Evolutionary conservation across 805 yeast species (phyloP).

Genomic region (Candida jianshihensis): DNA sequence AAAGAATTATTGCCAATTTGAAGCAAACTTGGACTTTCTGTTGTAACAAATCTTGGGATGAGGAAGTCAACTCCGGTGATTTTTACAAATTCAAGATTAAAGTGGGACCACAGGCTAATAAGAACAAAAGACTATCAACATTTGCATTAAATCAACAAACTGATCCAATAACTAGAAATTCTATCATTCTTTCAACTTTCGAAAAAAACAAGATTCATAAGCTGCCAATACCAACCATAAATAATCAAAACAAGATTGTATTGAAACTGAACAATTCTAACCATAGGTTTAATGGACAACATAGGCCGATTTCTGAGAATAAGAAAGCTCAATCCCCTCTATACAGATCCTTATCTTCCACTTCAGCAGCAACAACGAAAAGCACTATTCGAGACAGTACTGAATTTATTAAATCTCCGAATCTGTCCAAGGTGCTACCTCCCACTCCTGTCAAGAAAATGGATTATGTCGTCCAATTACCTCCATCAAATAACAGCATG

Average conservation of each 20-base stretch:
- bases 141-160: conserved; percentile 30
- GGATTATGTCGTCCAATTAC: conserved; percentile 33
- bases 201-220: conserved; percentile 16
- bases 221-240: conserved; percentile 11
- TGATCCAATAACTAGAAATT: conserved; percentile 35
- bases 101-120: conserved; percentile 21
- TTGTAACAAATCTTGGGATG: conserved; percentile 23
- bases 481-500: conserved; percentile 17
- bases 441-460: conserved; percentile 64
- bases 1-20: conserved; percentile 35
- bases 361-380: conserved; percentile 8
- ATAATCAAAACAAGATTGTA: conserved; percentile 12
- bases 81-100: conserved; percentile 16
- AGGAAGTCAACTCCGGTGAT: conserved; percentile 23
- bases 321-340: conserved; percentile 4
- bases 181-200: conserved; percentile 29
- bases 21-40: conserved; percentile 43
- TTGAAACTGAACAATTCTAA: conserved; percentile 22
- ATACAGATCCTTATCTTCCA: conserved; percentile 17
- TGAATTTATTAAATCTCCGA: conserved; percentile 41
- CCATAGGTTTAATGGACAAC: conserved; percentile 10
- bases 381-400: conserved; percentile 20
- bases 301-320: conserved; percentile 1
- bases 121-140: conserved; percentile 28
- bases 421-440: conserved; percentile 42